These are phyloP conservation scores for Tieghemostelium lacteum DNA, from an alignment of 78 protist genomes.

Conservation along the genomic window DNA sequence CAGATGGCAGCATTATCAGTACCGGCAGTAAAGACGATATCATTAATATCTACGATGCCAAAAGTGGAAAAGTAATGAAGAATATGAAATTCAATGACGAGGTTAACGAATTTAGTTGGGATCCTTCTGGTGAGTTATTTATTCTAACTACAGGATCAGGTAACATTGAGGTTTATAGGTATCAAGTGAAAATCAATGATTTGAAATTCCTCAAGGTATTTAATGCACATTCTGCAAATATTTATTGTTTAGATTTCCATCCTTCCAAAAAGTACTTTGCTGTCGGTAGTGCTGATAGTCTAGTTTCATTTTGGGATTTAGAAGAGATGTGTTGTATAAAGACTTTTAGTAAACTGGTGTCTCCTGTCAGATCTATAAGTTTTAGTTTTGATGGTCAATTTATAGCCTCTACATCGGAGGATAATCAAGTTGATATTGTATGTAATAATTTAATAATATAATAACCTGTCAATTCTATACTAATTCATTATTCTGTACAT, in stretches of 20 bases:
- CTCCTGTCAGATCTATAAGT: slow-evolving; percentile 24
- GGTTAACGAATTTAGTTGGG: slow-evolving; percentile 63
- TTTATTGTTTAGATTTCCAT: slow-evolving; percentile 58
- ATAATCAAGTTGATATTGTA: slow-evolving; percentile 54
- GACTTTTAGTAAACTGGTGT: slow-evolving; percentile 34
- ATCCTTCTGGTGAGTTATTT: slow-evolving; percentile 40
- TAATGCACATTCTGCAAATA: slow-evolving; percentile 33
- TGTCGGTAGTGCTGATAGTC: slow-evolving; percentile 56
- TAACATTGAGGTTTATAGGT: slow-evolving; percentile 33
- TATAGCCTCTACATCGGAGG: slow-evolving; percentile 47
- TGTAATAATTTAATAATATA: not conserved
- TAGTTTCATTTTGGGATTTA: slow-evolving; percentile 57
- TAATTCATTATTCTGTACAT: not conserved
- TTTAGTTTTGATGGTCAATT: slow-evolving; percentile 75
- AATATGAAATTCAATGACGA: slow-evolving; percentile 39
- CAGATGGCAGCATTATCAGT: slow-evolving; percentile 24
- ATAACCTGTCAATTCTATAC: no score
- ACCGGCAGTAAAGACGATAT: slow-evolving; percentile 56
- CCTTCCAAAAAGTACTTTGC: slow-evolving; percentile 74
- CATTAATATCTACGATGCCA: slow-evolving; percentile 27
- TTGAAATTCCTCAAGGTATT: not conserved
- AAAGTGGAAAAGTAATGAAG: not conserved
- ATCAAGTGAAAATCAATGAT: not conserved
- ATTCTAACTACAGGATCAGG: slow-evolving; percentile 44
- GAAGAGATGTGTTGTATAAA: slow-evolving; percentile 59